These are phyloP conservation scores for Favolaschia claudopus DNA, from an alignment of 768 basidiomycete genomes.

Conservation along the genomic window DNA sequence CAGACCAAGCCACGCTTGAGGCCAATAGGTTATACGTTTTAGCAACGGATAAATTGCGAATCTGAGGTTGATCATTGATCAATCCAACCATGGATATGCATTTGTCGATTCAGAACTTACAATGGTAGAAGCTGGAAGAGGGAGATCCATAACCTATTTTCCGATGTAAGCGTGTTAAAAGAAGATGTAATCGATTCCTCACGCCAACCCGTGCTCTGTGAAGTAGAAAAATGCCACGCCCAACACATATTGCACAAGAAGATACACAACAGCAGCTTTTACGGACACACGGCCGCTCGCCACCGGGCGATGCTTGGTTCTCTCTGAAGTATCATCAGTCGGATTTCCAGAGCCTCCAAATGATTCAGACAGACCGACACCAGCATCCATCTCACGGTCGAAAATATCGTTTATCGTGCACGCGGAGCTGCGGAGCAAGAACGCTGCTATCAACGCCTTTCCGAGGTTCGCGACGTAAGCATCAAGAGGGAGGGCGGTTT, in stretches of 20 bases:
- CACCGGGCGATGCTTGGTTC: constrained; percentile 56
- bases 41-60: constrained; percentile 59
- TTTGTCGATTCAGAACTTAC: constrained; percentile 36
- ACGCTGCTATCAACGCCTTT: constrained; percentile 47
- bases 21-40: constrained; percentile 66
- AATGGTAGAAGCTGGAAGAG: constrained; percentile 55
- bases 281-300: constrained; percentile 58
- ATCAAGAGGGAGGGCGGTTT: constrained; percentile 38
- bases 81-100: not conserved
- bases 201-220: constrained; percentile 44
- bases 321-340: constrained; percentile 41
- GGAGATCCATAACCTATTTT: constrained; percentile 47
- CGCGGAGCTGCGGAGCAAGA: constrained; percentile 55
- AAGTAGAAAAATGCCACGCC: constrained; percentile 49
- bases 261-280: constrained; percentile 46
- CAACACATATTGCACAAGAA: constrained; percentile 48
- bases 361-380: constrained; percentile 51
- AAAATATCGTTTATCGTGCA: constrained; percentile 66
- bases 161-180: constrained; percentile 5
- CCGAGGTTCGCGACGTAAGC: constrained; percentile 40
- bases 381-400: constrained; percentile 59
- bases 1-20: constrained; percentile 67
- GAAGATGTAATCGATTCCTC: constrained; percentile 11
- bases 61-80: constrained; percentile 27
- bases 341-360: not conserved